These are phyloP conservation scores for Lipomyces japonicus DNA, from an alignment of 805 yeast species.

Conservation along the genomic window DNA sequence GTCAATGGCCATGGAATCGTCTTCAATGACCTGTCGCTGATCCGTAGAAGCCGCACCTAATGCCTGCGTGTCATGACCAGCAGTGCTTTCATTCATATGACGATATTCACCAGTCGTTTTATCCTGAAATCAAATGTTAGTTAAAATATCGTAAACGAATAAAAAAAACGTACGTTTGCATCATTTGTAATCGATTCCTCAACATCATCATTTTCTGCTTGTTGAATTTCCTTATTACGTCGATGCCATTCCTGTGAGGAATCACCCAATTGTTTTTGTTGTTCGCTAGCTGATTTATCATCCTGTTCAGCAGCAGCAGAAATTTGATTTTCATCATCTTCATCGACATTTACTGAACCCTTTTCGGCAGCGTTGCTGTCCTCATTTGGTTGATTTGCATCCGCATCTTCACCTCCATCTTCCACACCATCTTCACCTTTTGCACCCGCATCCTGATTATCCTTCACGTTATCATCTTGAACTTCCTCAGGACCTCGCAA, in stretches of 20 bases:
- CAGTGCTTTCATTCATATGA: constrained; percentile 24
- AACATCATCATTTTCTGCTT: constrained; percentile 40
- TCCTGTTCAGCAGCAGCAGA: not conserved
- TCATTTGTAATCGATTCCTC: constrained; percentile 7
- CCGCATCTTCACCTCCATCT: constrained; percentile 18
- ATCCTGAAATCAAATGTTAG: constrained; percentile 1
- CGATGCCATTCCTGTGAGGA: constrained; percentile 86
- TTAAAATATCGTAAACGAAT: not conserved
- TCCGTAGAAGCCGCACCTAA: constrained; percentile 84
- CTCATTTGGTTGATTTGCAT: constrained; percentile 11
- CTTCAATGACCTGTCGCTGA: constrained; percentile 65
- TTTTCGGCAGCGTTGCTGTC: constrained; percentile 9
- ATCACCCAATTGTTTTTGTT: constrained; percentile 86
- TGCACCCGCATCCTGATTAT: constrained; percentile 47
- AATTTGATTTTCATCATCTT: constrained; percentile 9
- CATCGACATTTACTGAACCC: constrained; percentile 5
- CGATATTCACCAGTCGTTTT: constrained; percentile 11
- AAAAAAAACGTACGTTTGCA: not conserved
- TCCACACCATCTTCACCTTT: constrained; percentile 50
- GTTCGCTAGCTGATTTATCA: constrained; percentile 40
- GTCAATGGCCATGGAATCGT: constrained; percentile 73
- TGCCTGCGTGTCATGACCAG: constrained; percentile 78
- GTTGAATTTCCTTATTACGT: constrained; percentile 81
- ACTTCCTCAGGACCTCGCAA: constrained; percentile 77
- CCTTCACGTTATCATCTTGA: constrained; percentile 52